Base-by-base conservation (phyloP, 768 basidiomycete genomes). In the Xerocomellus amylosporus region DNA sequence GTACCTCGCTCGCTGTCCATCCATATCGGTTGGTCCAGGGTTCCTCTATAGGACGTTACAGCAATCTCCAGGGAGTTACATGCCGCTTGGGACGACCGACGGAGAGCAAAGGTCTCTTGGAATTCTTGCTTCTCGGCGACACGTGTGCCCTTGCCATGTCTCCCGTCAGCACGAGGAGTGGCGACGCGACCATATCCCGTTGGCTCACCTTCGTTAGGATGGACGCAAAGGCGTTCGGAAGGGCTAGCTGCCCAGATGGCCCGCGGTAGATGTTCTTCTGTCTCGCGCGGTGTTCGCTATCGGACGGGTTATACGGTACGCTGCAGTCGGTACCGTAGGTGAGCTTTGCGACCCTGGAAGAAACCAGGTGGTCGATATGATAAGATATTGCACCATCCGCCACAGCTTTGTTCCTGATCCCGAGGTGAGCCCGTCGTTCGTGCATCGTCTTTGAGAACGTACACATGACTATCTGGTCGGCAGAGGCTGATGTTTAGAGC, bases 391-490 rank as follows among this genome's bases (percentile, higher is more conserved):
- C 78, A 2, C 82, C 82, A 44, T 82, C 79, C 1, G 82, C 79
- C 9, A 83, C 82, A 1, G 80, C 82, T 64, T 75, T 81, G 58
- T 72, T 73, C 28, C 77, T 78, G 48, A 49, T 20, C 37, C 7
- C 9, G 17, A 44, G n/a, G 30, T 72, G 34, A 70, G 62, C 10
- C 3, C n/a, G 15, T 40, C 28, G 5, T 30, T 31, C 2, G 30
- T n/a, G 26, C 36, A 28, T 34, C 7, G n/a, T 20, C 31, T 22
- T 7, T 13, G 14, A 40, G 28, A n/a, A 72, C 80, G 42, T 61
- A 82, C 83, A 82, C 73, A 54, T 81, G 78, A 34, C 74, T 77
- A 52, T 83, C 80, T 0, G 82, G 83, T 8, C 80, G 73, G 47
- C 75, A 73, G 17, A 84, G 64, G 31, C 65, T 71, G 36, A 81